A percentile compares a stretch with the other conserved stretches of the same genome.
Conservation (phyloP, 768 basidiomycete species). For the Tricholoma hemisulphureum region DNA sequence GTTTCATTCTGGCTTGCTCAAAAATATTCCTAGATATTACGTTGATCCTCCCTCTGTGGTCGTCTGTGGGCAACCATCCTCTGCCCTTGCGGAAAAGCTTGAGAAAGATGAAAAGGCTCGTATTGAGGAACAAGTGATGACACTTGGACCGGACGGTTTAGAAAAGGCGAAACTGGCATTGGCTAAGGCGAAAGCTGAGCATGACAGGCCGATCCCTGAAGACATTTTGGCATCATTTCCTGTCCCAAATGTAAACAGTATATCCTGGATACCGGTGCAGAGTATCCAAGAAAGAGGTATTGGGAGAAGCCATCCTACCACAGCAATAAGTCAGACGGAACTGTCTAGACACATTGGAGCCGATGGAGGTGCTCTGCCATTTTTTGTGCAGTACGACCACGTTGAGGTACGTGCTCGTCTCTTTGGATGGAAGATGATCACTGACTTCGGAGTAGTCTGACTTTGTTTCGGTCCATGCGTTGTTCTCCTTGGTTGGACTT, state of each 20-base stretch:
- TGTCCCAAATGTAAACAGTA: conserved; percentile 87
- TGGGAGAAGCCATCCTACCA: conserved; percentile 36
- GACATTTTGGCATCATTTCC: conserved; percentile 82
- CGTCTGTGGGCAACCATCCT: conserved; percentile 88
- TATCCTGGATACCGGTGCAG: conserved; percentile 85
- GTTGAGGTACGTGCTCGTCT: conserved; percentile 58
- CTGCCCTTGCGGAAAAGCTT: conserved; percentile 73
- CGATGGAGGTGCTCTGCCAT: conserved; percentile 71
- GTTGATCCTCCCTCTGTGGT: conserved; percentile 70
- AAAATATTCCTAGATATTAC: conserved; percentile 59
- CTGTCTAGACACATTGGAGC: conserved; percentile 62
- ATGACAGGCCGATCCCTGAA: conserved; percentile 77
- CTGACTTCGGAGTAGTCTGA: conserved; percentile 62
- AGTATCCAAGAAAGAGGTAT: conserved; percentile 61
- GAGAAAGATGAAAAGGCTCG: conserved; percentile 81
- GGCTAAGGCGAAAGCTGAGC: conserved; percentile 82
- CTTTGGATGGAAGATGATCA: conserved; percentile 2
- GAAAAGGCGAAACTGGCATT: conserved; percentile 63
- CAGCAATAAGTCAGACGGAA: conserved; percentile 31
- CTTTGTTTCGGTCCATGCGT: conserved; percentile 79
- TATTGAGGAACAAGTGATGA: conserved; percentile 61
- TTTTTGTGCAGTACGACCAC: conserved; percentile 93
- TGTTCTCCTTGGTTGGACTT: conserved; percentile 73
- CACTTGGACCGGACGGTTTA: conserved; percentile 80
- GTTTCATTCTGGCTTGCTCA: conserved; percentile 3